These are phyloP conservation scores for Cladosporium velox DNA, from an alignment of 2,329 filamentous ascomycete species.

Conservation along the genomic window DNA sequence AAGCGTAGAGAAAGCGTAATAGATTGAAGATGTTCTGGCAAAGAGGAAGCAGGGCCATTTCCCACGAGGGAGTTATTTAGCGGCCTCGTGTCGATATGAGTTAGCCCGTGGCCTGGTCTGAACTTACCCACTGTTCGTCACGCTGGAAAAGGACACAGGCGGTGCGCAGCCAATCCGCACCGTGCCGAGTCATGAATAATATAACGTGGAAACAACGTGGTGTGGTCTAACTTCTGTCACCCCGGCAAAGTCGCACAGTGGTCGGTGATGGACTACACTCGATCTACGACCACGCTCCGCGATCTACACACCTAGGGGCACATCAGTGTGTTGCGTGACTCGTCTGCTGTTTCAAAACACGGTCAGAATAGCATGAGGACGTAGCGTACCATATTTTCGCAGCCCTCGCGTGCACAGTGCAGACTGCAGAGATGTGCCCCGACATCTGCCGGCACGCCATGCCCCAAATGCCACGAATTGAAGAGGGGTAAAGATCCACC, in stretches of 20 bases:
- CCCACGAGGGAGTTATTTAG: background rate
- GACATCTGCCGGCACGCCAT: slow-evolving; percentile 3
- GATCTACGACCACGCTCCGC: background rate
- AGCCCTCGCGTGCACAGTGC: background rate
- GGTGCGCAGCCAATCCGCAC: background rate
- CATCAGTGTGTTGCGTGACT: background rate
- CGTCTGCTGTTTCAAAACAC: background rate
- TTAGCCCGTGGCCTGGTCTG: background rate
- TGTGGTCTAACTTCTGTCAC: background rate
- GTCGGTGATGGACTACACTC: background rate
- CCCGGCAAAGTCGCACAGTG: background rate
- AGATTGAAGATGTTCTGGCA: background rate
- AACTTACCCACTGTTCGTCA: background rate
- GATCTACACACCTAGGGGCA: background rate
- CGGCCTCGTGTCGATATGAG: background rate
- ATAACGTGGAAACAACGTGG: background rate
- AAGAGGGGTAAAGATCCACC: background rate
- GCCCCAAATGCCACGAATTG: background rate
- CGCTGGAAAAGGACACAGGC: background rate
- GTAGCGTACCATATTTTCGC: background rate
- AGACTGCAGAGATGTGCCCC: background rate
- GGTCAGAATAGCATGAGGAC: background rate
- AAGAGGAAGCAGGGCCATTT: background rate
- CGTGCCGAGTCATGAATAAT: background rate
- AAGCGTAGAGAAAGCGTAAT: background rate